Evolutionary conservation across 139 green algal genomes (phyloP).

Genomic region (Micromonas commoda): DNA sequence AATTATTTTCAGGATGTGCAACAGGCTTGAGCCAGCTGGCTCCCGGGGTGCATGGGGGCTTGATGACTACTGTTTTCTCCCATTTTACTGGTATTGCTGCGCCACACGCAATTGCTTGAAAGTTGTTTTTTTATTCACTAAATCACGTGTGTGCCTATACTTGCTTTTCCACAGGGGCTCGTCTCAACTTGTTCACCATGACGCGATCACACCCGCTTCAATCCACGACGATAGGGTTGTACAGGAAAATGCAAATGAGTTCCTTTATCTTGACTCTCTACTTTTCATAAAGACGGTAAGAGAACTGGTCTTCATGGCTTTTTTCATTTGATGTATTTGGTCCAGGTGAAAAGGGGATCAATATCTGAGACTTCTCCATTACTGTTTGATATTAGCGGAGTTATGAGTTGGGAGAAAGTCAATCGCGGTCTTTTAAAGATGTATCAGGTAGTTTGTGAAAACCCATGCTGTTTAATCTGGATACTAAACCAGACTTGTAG

Average conservation of each 20-base stretch:
- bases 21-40: not conserved
- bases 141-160: too few species aligned
- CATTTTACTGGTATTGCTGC: constrained; percentile 13
- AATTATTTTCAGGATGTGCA: not conserved
- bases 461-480: not conserved
- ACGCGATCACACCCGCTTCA: too few species aligned
- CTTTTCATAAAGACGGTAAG: not conserved
- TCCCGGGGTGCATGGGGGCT: constrained; percentile 1
- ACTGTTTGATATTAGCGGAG: not conserved
- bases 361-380: not conserved
- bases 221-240: not conserved
- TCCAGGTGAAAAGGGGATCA: constrained; percentile 3
- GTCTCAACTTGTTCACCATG: not conserved
- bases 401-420: not conserved
- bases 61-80: constrained; percentile 6
- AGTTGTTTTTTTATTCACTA: not conserved
- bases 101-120: too few species aligned
- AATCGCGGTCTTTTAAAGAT: constrained; percentile 6
- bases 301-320: not conserved
- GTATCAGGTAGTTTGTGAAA: not conserved
- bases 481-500: not conserved
- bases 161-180: not conserved
- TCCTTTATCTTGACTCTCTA: not conserved
- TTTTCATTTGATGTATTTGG: too few species aligned
- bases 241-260: not conserved